These are phyloP conservation scores for Microsporum ferrugineum DNA, from an alignment of 2,329 filamentous ascomycete genomes.

Conservation along the genomic window DNA sequence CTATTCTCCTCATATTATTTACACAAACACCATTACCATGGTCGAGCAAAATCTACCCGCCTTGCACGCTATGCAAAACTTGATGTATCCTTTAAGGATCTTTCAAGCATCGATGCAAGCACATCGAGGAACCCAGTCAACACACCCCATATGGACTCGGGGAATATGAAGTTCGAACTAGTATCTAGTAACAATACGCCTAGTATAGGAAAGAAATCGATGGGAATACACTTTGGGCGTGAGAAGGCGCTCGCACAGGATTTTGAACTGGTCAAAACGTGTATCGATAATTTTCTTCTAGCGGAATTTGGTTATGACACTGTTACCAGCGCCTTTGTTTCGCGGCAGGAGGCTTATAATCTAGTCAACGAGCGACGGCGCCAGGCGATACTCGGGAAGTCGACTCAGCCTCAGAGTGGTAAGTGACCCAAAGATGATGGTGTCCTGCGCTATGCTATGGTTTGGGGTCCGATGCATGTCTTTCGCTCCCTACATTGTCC, in stretches of 20 bases:
- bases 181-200: slow-evolving; percentile 10
- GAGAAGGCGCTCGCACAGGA: background rate
- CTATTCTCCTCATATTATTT: background rate
- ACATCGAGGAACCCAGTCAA: background rate
- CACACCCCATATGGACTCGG: background rate
- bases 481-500: too few species aligned
- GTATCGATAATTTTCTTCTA: background rate
- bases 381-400: background rate
- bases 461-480: too few species aligned
- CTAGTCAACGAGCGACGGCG: background rate
- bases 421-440: too few species aligned
- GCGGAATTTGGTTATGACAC: background rate
- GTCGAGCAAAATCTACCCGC: background rate
- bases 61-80: background rate
- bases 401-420: too few species aligned
- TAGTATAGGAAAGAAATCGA: slow-evolving; percentile 3
- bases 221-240: background rate
- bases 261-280: background rate
- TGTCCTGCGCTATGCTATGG: too few species aligned
- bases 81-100: background rate
- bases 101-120: background rate
- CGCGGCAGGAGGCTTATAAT: background rate
- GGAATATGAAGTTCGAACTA: background rate
- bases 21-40: background rate
- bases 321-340: background rate